Base-by-base conservation (phyloP, 306 rosid species). In the Vigna mungo region DNA sequence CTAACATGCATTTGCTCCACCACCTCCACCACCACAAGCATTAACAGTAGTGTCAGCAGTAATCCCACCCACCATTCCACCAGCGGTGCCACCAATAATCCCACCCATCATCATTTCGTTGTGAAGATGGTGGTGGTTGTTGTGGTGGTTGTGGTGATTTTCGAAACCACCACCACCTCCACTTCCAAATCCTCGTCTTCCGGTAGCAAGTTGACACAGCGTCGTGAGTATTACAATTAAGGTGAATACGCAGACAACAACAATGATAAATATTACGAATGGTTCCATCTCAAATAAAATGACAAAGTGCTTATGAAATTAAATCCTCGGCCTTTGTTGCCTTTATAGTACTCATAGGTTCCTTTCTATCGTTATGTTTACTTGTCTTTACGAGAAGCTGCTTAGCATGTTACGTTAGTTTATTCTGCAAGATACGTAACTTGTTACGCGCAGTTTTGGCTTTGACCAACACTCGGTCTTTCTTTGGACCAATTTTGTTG, bases 191-290 rank as follows among this genome's bases (percentile, higher is more conserved):
- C 1, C 13, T 41, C 1, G 4, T 41, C 46, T 48, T 53, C 74
- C 72, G 16, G 15, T 14, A 9, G 4, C 46, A 12, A 41, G 13
- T 15, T 17, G 75, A 65, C 84, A 62, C 64, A 79, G 17, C 25
- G 79, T 36, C 18, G 41, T 51, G 14, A 69, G 3, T 53, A 75
- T 20, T 10, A 2, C 23, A 43, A 2, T 0, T 1, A 75, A 34
- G 34, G 41, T 9, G 12, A 75, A 16, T 0, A 79, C 0, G 44
- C 71, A 61, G 6, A 69, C 81, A 60, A 12, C 59, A 60, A 14
- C 39, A 1, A 79, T 64, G 75, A 83, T 75, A 63, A 79, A 1
- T 78, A 68, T 74, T 18, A 55, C 80, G 12, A 49, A 14, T 9
- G 81, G 16, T 11, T 79, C 59, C 86, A 83, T 79, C 30, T 78